Percentiles rank a stretch among this genome's conserved stretches.
These are phyloP conservation scores for Hanseniaspora nectarophila DNA, from an alignment of 805 yeast genomes.

Conservation along the genomic window DNA sequence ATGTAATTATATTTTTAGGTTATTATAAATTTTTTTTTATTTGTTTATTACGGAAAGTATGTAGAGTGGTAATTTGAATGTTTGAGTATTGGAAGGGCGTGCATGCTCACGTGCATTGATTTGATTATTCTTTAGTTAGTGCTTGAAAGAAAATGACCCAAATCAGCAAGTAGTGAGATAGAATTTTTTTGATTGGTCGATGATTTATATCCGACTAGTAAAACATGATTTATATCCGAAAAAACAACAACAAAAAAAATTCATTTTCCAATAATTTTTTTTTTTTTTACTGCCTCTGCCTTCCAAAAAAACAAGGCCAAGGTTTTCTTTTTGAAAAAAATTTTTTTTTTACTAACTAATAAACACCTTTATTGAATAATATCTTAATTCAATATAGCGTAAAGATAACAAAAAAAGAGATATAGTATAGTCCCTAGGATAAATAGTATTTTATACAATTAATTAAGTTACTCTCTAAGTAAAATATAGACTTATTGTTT, in stretches of 20 bases:
- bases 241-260: not conserved
- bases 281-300: too few relatives aligned
- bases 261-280: not conserved
- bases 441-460: constrained; percentile 1
- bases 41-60: not conserved
- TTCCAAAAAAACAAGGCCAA: too few relatives aligned
- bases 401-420: not conserved
- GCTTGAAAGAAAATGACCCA: too few relatives aligned
- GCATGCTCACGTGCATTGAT: not conserved
- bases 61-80: too few relatives aligned
- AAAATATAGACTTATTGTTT: not conserved
- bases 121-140: too few relatives aligned
- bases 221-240: not conserved
- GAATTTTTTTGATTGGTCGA: not conserved
- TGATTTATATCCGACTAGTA: not conserved
- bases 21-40: constrained; percentile 14
- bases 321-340: too few relatives aligned
- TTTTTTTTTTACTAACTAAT: too few relatives aligned
- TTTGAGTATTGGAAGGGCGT: not conserved
- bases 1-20: not conserved
- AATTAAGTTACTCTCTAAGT: not conserved
- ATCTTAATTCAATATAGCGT: not conserved
- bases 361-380: too few relatives aligned
- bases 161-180: too few relatives aligned
- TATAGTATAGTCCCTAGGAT: too few relatives aligned